These are phyloP conservation scores for Naganishia onofrii DNA, from an alignment of 768 basidiomycete genomes.

Conservation along the genomic window DNA sequence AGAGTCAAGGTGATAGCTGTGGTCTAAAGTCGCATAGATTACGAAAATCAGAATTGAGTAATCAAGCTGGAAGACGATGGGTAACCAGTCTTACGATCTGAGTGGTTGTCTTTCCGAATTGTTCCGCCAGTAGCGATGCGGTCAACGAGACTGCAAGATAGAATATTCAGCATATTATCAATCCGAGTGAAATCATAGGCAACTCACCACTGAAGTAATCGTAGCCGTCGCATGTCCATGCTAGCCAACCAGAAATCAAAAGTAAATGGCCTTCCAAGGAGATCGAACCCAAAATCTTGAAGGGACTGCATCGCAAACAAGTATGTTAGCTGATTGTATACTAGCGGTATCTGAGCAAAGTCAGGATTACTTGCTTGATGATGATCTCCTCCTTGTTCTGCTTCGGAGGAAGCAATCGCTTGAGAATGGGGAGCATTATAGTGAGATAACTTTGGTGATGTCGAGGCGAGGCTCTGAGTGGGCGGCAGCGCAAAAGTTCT, in stretches of 20 bases:
- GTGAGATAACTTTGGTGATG: not conserved
- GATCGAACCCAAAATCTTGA: conserved; percentile 28
- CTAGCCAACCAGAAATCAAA: conserved; percentile 57
- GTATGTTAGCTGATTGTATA: too few relatives aligned
- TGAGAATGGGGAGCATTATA: not conserved
- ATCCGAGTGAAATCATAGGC: not conserved
- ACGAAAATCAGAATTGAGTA: not conserved
- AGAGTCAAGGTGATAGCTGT: conserved; percentile 86
- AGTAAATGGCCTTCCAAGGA: conserved; percentile 24
- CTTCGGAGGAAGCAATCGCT: conserved; percentile 1
- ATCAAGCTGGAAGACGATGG: too few relatives aligned
- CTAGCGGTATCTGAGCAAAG: too few relatives aligned
- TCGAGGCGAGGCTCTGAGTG: not conserved
- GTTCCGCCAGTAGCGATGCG: conserved; percentile 43
- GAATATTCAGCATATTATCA: not conserved
- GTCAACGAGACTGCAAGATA: conserved; percentile 56
- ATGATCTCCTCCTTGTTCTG: conserved; percentile 1
- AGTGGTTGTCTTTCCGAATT: conserved; percentile 44
- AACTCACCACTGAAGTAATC: conserved; percentile 64
- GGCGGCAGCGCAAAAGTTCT: not conserved
- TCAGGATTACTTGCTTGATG: not conserved
- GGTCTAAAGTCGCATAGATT: conserved; percentile 53
- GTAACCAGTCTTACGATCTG: conserved; percentile 25
- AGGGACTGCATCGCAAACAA: conserved; percentile 19
- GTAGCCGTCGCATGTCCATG: conserved; percentile 82